Base-by-base conservation (phyloP, 768 basidiomycete genomes). In the Symmetrospora coprosmae region DNA sequence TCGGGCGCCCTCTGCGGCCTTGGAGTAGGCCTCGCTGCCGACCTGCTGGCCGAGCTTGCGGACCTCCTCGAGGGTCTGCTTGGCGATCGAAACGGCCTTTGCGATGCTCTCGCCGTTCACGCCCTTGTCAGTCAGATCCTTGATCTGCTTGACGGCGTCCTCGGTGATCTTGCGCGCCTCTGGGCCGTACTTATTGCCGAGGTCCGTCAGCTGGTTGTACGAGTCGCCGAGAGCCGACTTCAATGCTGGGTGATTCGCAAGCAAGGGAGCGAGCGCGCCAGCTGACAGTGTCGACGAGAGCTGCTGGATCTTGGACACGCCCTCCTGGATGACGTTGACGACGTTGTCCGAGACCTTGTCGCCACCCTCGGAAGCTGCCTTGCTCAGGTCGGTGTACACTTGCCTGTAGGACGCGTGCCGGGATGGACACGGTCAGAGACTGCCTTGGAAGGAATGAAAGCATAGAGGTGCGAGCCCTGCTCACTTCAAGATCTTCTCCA, bases 161-260 rank as follows among this genome's bases (percentile, higher is more conserved):
- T 61, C 38, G 13, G 62, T 50, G 58, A 69, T 64, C 45, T 56
- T 51, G 13, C 48, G 34, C 8, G 68, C 68, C 37, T 69, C 64
- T 16, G 68, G 68, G 11, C 68, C 68, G 61, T 69, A 65, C 58
- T 66, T 67, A 27, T 64, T 60, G 23, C 62, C 41, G 27, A 69
- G 65, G 55, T 69, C 51, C 47, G 62, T 50, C 5, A 69, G 41
- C 56, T 67, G 64, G 41, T 60, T 43, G 1, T 53, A 50, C 37
- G 56, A 61, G 19, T 55, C 56, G 25, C 63, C 64, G 28, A 69
- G 64, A 2, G 62, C 64, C 48, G 65, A 51, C 62, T 65, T 62
- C 16, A 69, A 34, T 28, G 66, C 58, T 16, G 66, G 66, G 61
- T 63, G 61, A 56, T 67, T 64, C 35, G 67, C 65, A 13, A 61